phyloP scores from a whole-genome alignment of 352 stramenopile genomes.

The Blastocystis sp. region DNA sequence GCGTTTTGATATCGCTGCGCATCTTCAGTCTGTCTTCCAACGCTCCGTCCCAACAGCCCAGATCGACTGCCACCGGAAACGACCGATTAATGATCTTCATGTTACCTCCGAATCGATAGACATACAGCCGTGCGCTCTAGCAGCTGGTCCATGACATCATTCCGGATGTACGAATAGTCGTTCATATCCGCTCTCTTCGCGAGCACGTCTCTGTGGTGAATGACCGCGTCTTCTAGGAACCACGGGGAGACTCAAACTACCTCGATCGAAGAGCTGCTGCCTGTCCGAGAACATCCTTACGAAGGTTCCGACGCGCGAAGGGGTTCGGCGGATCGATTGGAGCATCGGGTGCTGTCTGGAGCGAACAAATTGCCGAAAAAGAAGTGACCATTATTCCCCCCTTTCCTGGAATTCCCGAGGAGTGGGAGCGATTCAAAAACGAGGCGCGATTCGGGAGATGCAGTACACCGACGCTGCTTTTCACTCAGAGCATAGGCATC shows the following conservation, averaged over 20 bases:
- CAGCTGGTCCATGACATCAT: conserved; percentile 57
- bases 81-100: conserved; percentile 52
- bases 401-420: conserved; percentile 16
- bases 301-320: neutral
- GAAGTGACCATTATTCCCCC: neutral
- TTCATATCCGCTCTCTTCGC: conserved; percentile 44
- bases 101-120: neutral
- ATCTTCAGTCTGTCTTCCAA: neutral
- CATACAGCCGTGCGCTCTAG: conserved; percentile 35
- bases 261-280: conserved; percentile 55
- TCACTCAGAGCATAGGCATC: neutral
- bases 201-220: conserved; percentile 41
- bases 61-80: conserved; percentile 69
- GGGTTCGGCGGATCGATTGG: neutral
- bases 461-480: neutral
- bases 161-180: conserved; percentile 64
- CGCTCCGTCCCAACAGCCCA: conserved; percentile 63
- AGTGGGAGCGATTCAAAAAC: conserved; percentile 12
- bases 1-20: conserved; percentile 36
- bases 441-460: neutral
- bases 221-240: conserved; percentile 7
- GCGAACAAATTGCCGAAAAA: neutral
- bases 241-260: neutral
- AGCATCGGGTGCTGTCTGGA: neutral
- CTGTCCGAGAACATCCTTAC: conserved; percentile 44